Evolutionary conservation across 2,329 filamentous ascomycete species (phyloP), one percentile per base, ranked within the genome.

Genomic region (Stagonosporopsis rhizophila): DNA sequence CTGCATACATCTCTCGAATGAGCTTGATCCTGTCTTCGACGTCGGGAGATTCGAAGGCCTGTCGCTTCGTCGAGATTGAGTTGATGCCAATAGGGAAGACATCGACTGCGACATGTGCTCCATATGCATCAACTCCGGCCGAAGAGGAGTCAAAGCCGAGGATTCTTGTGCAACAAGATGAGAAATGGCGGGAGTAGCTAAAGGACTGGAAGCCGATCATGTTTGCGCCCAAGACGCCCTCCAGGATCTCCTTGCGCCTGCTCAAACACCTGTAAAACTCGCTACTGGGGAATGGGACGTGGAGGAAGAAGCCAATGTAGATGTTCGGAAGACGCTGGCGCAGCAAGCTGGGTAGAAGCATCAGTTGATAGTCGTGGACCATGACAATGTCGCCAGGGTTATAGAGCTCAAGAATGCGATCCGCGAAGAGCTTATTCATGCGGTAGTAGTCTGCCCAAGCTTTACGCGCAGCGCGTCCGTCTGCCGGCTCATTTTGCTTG

Each of bases 61-160:
- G 80, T 49, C 83, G 84, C 70, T 92, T 87, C 15, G 95, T 91
- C 59, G 89, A 88, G 59, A 85, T 84, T n/a, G 89, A 91, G 74
- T 97, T 92, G 65, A 98, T 96, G 32, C 94, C 95, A 60, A 97
- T 96, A 15, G 94, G 93, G 74, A 96, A 96, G 15, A 96, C 92
- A 53, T 94, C 93, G 19, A 97, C 91, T 47, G 93, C 91, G 22
- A 96, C 92, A 65, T 94, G 90, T 9, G 89, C 86, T 7, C 93
- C 94, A 70, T 94, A 96, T 3, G 91, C 91, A 73, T 96, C 91
- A 5, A 97, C 91, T 6, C 93, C 92, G 4, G 89, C 87, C 1
- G 87, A 87, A 56, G 93, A 92, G 0, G 92, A 96, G 41, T 92
- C 89, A 70, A 96, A 96, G n/a, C 91, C 90, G 7, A 97, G 83